Conservation (phyloP, 345 rosid species). For the Tarenaya hassleriana region DNA sequence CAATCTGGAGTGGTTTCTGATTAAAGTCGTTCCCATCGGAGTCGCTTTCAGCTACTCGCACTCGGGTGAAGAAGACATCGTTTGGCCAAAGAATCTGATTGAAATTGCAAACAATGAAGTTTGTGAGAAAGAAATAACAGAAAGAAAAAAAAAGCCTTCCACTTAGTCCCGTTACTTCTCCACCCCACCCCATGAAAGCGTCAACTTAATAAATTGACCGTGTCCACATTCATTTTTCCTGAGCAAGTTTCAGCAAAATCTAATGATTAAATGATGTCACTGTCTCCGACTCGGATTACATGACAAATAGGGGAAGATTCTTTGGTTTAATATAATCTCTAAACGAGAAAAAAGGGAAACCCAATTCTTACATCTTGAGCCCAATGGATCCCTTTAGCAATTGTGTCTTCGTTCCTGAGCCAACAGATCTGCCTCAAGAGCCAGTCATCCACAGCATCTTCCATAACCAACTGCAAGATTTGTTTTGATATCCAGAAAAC, state of each 20-base stretch:
- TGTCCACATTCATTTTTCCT: not conserved
- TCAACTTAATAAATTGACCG: not conserved
- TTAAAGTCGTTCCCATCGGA: slow-evolving; percentile 31
- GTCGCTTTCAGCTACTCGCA: slow-evolving; percentile 31
- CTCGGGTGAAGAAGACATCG: slow-evolving; percentile 69
- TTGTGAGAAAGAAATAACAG: slow-evolving; percentile 2
- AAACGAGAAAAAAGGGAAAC: slow-evolving; percentile 2
- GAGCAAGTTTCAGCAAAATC: not conserved
- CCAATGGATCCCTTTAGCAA: slow-evolving; percentile 80
- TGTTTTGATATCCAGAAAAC: slow-evolving; percentile 98
- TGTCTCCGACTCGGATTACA: slow-evolving; percentile 10
- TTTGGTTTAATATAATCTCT: not conserved
- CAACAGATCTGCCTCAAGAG: slow-evolving; percentile 78
- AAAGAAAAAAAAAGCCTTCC: not conserved
- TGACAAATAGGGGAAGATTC: slow-evolving; percentile 1
- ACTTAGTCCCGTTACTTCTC: not conserved
- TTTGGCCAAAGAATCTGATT: slow-evolving; percentile 85
- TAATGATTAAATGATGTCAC: slow-evolving; percentile 7
- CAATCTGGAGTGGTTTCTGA: slow-evolving; percentile 33
- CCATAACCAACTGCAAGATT: slow-evolving; percentile 90
- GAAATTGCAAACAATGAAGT: slow-evolving; percentile 1
- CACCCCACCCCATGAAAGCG: not conserved
- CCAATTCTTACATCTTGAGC: slow-evolving; percentile 77
- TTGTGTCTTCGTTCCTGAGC: slow-evolving; percentile 75
- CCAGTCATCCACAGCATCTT: slow-evolving; percentile 98